phyloP scores from a whole-genome alignment of 2,329 filamentous ascomycete genomes.

The Myriosclerotinia curreyana region DNA sequence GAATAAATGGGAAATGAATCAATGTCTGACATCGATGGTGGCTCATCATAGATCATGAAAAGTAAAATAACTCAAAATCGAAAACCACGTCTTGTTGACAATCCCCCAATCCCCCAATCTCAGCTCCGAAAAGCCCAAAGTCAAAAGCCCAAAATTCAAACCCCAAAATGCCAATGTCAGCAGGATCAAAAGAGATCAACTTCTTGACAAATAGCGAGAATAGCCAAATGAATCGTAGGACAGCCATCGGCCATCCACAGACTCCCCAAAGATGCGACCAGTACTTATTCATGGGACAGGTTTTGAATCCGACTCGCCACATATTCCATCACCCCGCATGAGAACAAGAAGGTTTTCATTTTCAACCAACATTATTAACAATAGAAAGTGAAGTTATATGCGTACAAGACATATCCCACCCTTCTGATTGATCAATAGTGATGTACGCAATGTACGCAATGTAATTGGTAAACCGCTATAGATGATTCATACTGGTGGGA shows the following conservation, averaged over 20 bases:
- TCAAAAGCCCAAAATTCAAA: too few relatives aligned
- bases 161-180: not conserved
- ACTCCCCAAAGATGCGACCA: not conserved
- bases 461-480: too few relatives aligned
- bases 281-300: not conserved
- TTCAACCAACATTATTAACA: not conserved
- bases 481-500: too few relatives aligned
- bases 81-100: too few relatives aligned
- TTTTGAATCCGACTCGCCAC: not conserved
- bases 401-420: too few relatives aligned
- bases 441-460: too few relatives aligned
- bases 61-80: not conserved
- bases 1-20: too few relatives aligned
- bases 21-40: too few relatives aligned
- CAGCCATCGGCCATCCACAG: not conserved
- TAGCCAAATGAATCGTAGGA: not conserved
- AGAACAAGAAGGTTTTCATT: not conserved
- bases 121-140: too few relatives aligned
- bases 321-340: not conserved
- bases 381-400: not conserved
- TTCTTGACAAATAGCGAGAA: too few relatives aligned
- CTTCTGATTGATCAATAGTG: too few relatives aligned
- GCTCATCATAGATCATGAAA: conserved; percentile 1
- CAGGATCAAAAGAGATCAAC: not conserved
- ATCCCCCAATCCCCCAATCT: too few relatives aligned